These are phyloP conservation scores for Leccinum pachyderme DNA, from an alignment of 1,284 basidiomycete species.

Conservation along the genomic window DNA sequence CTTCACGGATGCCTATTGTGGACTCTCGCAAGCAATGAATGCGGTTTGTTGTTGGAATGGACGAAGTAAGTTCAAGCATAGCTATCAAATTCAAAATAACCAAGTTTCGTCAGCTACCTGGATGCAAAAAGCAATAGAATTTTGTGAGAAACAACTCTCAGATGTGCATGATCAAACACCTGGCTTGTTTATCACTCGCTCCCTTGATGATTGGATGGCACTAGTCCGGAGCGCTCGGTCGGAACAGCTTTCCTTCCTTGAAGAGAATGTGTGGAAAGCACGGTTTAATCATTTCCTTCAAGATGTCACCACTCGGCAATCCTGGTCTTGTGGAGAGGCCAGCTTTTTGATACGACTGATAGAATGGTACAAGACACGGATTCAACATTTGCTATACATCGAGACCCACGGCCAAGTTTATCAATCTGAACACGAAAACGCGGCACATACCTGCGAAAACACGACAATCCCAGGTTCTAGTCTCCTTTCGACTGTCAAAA, in stretches of 20 bases:
- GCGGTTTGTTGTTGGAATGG: constrained; percentile 59
- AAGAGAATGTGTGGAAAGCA: constrained; percentile 38
- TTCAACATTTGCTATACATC: constrained; percentile 54
- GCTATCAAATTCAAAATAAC: constrained; percentile 16
- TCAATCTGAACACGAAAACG: constrained; percentile 15
- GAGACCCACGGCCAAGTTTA: constrained; percentile 38
- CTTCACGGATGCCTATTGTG: constrained; percentile 58
- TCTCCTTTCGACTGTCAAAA: constrained; percentile 34
- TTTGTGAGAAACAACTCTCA: constrained; percentile 48
- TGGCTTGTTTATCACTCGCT: constrained; percentile 37
- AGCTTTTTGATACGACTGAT: constrained; percentile 54
- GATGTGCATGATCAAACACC: constrained; percentile 41
- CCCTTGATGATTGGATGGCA: constrained; percentile 46
- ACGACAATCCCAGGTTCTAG: constrained; percentile 31
- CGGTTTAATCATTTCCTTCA: constrained; percentile 40
- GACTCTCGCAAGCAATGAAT: constrained; percentile 50
- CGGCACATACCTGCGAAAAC: constrained; percentile 11
- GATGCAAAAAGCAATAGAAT: constrained; percentile 46
- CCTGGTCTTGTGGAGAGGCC: constrained; percentile 43
- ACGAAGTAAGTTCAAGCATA: constrained; percentile 33
- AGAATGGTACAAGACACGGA: constrained; percentile 47
- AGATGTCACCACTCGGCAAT: constrained; percentile 26
- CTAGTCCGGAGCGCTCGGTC: constrained; percentile 36
- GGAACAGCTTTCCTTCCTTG: constrained; percentile 27
- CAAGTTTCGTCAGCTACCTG: constrained; percentile 36